phyloP scores from a whole-genome alignment of 139 green algal genomes.

The Yamagishiella unicocca region DNA sequence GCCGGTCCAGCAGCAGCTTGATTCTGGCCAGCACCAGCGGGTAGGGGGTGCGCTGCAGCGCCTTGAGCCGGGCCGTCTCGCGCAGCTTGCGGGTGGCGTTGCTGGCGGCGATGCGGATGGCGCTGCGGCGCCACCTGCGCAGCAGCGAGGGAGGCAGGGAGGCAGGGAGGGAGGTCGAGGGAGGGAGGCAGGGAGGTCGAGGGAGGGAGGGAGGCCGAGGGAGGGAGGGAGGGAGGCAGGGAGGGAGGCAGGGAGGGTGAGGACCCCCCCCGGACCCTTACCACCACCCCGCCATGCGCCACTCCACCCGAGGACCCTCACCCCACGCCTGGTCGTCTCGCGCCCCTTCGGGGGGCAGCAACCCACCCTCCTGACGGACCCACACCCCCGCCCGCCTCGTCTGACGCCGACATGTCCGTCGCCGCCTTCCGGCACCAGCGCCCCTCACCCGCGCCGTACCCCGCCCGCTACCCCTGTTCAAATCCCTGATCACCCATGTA shows the following conservation, averaged over 20 bases:
- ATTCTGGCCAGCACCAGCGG: constrained; percentile 68
- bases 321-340: too few species aligned
- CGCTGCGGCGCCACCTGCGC: constrained; percentile 35
- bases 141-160: background rate
- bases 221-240: background rate
- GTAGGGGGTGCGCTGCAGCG: constrained; percentile 68
- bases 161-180: background rate
- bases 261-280: too few species aligned
- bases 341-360: too few species aligned
- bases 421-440: too few species aligned
- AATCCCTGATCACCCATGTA: too few species aligned
- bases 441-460: background rate
- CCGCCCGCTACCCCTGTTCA: background rate
- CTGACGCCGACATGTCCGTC: too few species aligned
- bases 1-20: constrained; percentile 61
- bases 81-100: constrained; percentile 35
- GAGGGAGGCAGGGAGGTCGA: background rate
- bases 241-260: background rate
- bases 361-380: too few species aligned
- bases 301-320: too few species aligned
- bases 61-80: constrained; percentile 58
- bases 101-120: constrained; percentile 44
- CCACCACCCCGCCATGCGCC: too few species aligned
- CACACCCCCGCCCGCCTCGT: too few species aligned
- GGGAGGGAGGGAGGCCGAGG: background rate